phyloP scores from a whole-genome alignment of 2,329 filamentous ascomycete genomes.

The Pseudocercospora macadamiae region DNA sequence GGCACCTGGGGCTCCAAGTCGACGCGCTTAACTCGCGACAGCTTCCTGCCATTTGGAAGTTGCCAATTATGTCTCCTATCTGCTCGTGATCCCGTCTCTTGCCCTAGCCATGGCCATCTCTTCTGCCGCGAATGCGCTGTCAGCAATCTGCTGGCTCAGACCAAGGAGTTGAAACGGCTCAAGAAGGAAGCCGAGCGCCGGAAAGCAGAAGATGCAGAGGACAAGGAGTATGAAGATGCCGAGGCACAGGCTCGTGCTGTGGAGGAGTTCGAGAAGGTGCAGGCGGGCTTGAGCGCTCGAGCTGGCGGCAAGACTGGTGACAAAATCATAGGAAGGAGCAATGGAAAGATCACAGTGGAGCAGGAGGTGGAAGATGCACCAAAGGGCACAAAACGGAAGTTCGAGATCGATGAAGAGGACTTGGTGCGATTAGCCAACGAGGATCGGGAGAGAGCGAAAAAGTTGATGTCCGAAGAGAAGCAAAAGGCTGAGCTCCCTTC shows the following conservation, averaged over 20 bases:
- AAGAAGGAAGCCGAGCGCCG: conserved; percentile 65
- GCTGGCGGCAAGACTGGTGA: conserved; percentile 46
- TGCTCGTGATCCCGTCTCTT: conserved; percentile 81
- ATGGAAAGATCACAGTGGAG: conserved; percentile 37
- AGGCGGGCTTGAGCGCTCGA: conserved; percentile 61
- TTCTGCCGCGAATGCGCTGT: conserved; percentile 96
- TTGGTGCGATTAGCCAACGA: conserved; percentile 69
- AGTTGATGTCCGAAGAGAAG: conserved; percentile 64
- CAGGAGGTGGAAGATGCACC: conserved; percentile 32
- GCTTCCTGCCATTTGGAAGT: conserved; percentile 86
- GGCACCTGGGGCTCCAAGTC: conserved; percentile 78
- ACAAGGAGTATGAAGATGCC: conserved; percentile 63
- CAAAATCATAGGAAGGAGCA: conserved; percentile 49
- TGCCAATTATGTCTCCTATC: conserved; percentile 85
- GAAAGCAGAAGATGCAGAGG: conserved; percentile 65
- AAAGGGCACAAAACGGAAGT: conserved; percentile 71
- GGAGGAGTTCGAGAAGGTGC: conserved; percentile 80
- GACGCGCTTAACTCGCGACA: conserved; percentile 85
- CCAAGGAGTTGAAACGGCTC: conserved; percentile 84
- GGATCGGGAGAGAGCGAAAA: conserved; percentile 71
- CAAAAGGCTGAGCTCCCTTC: conserved; percentile 75
- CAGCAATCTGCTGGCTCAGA: conserved; percentile 85
- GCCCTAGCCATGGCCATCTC: conserved; percentile 75
- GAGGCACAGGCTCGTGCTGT: conserved; percentile 73
- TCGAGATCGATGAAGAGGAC: conserved; percentile 77